Base-by-base conservation (phyloP, 805 yeast species). In the Kuraishia capsulata region DNA sequence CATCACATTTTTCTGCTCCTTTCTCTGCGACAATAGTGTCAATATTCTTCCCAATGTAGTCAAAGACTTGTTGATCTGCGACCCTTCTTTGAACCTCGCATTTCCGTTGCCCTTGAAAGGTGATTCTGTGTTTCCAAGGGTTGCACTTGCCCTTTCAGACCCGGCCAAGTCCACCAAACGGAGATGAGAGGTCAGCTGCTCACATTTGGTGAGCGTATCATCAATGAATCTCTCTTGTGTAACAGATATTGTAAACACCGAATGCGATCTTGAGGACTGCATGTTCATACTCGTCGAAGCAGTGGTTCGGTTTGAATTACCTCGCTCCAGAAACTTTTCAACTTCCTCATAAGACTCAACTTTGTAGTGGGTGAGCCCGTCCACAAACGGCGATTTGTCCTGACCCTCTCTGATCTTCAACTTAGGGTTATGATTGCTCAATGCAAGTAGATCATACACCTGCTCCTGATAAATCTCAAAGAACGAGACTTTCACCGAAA, bases 111-210 rank as follows among this genome's bases (percentile, higher is more conserved):
- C 80, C 5, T 30, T 30, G 20, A 18, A 20, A 17, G 34, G 37
- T 16, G 29, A 18, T 6, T 36, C 32, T 3, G 33, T 28, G 20
- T 10, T 17, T 9, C 33, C 33, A 13, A 24, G 18, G 0, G 85
- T 74, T 20, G 79, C 68, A 16, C 63, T 56, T 3, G 80, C 74
- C 38, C 90, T 64, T 53, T 85, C 95, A 1, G 90, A 81, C 0
- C 95, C 77, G 0, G 95, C 95, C 43, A 85, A 59, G 57, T 85
- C 95, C 2, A 85, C 90, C 14, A 85, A 62, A 41, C 81, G 67
- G 29, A 86, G 63, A 42, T 72, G 71, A 2, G 92, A 81, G 1
- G 68, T 56, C 10, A 50, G 36, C 46, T 73, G 73, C 42, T 69
- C 73, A 5, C 42, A 33, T 37, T 67, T 69, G 1, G 62, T 56